Evolutionary conservation across 2,329 filamentous ascomycete genomes (phyloP).

Genomic region (Dothideomycetidae sp.): DNA sequence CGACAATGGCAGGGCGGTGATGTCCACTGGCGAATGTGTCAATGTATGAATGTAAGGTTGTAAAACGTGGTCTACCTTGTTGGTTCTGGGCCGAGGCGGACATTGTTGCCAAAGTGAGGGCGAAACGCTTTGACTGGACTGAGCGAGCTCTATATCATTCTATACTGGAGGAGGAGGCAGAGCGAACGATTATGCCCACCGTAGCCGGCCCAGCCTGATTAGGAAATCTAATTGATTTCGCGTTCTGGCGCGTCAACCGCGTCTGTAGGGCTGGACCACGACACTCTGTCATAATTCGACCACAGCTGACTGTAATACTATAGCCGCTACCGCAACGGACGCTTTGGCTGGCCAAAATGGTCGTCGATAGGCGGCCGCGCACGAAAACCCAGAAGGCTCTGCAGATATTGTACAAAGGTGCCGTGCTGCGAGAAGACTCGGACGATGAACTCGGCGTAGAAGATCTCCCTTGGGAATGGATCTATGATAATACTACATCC

Average conservation of each 20-base stretch:
- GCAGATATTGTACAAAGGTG: constrained; percentile 42
- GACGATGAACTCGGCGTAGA: constrained; percentile 62
- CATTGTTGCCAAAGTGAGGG: constrained; percentile 2
- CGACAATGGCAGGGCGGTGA: constrained; percentile 65
- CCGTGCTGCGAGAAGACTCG: constrained; percentile 61
- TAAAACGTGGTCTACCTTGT: constrained; percentile 3
- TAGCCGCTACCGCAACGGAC: too few species aligned
- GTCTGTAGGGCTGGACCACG: constrained; percentile 2
- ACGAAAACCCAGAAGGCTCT: constrained; percentile 34
- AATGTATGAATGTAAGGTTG: too few species aligned
- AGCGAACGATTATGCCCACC: not conserved
- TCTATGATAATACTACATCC: constrained; percentile 36
- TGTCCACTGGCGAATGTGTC: constrained; percentile 40
- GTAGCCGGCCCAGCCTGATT: not conserved
- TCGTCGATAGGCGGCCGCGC: constrained; percentile 21
- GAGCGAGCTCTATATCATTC: too few species aligned
- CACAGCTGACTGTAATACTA: not conserved
- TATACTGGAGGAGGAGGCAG: not conserved
- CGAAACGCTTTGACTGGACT: too few species aligned
- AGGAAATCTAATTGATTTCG: constrained; percentile 5
- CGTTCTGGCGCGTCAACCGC: constrained; percentile 1
- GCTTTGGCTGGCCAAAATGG: too few species aligned
- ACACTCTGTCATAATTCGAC: not conserved
- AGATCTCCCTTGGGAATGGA: constrained; percentile 38
- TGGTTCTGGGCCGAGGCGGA: constrained; percentile 7